phyloP scores from a whole-genome alignment of 768 basidiomycete species.

The Leccinum pellstonianum region DNA sequence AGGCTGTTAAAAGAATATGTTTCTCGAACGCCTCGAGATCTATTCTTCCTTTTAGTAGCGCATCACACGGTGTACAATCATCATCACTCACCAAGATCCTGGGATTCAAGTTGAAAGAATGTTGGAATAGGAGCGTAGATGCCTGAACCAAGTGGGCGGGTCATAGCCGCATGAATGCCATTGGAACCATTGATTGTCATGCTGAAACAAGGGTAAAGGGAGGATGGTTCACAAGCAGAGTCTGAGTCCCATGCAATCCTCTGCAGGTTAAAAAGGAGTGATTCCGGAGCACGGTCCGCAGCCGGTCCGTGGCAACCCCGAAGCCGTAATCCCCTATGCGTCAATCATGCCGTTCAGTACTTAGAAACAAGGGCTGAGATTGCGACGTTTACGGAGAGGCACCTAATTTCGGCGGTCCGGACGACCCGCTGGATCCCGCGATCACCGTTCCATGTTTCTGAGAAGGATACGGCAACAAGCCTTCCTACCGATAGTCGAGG shows the following conservation, averaged over 20 bases:
- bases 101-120: slow-evolving; percentile 72
- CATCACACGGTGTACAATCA: slow-evolving; percentile 1
- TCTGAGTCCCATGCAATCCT: background rate
- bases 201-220: slow-evolving; percentile 3
- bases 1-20: slow-evolving; percentile 64
- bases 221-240: background rate
- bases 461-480: background rate
- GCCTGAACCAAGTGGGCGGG: slow-evolving; percentile 66
- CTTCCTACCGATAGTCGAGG: background rate
- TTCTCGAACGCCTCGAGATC: slow-evolving; percentile 68
- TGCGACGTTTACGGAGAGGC: background rate
- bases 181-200: slow-evolving; percentile 41
- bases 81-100: slow-evolving; percentile 72
- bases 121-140: slow-evolving; percentile 86
- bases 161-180: slow-evolving; percentile 18
- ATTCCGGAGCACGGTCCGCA: slow-evolving; percentile 12
- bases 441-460: background rate
- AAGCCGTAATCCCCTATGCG: background rate
- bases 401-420: slow-evolving; percentile 1
- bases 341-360: background rate
- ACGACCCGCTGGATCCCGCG: background rate
- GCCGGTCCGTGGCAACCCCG: slow-evolving; percentile 7
- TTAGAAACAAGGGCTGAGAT: background rate
- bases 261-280: slow-evolving; percentile 7
- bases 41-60: slow-evolving; percentile 7